Evolutionary conservation across 2,329 filamentous ascomycete genomes (phyloP), one percentile per base, ranked within the genome.

Genomic region (Alternaria ventricosa): DNA sequence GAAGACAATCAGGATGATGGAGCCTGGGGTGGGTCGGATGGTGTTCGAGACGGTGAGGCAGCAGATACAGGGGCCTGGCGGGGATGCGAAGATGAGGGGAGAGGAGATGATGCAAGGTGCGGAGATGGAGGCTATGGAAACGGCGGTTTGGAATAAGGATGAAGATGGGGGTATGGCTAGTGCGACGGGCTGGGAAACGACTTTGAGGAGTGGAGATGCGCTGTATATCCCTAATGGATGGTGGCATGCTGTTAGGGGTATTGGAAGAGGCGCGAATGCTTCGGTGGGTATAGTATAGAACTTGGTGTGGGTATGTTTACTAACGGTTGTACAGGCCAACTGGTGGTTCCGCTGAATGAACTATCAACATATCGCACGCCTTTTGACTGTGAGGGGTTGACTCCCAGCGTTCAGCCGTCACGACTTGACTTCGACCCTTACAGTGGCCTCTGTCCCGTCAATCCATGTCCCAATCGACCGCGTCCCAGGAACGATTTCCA

Each of bases 101-200:
- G 86, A 90, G 11, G 94, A 97, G 76, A 97, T 98, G 94, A 97
- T 98, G 94, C 85, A 89, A 55, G 94, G 94, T 0, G 80, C 82
- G 2, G 93, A 97, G 80, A 89, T 89, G 68, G 79, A 83, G 20
- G 82, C 85, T 3, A 79, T 97, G 13, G 88, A 94, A 67, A 81
- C 86, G 1, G 88, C 86, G 4, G 85, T 97, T 3, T 98, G 95
- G 96, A 81, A 79, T 12, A 55, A 65, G 3, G 69, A 71, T n/a
- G 49, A 49, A n/a, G 36, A 27, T 20, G 55, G 13, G n/a, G 9
- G 8, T 9, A 20, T 46, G 4, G 75, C 43, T 7, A 56, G 54
- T 12, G 57, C 61, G 13, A 64, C 63, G 8, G 76, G 78, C 6
- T 66, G 71, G 12, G 74, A 80, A 57, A 75, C 86, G 2, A 76